Evolutionary conservation across 257 asterid species (phyloP).

Genomic region (Nicotiana knightiana): DNA sequence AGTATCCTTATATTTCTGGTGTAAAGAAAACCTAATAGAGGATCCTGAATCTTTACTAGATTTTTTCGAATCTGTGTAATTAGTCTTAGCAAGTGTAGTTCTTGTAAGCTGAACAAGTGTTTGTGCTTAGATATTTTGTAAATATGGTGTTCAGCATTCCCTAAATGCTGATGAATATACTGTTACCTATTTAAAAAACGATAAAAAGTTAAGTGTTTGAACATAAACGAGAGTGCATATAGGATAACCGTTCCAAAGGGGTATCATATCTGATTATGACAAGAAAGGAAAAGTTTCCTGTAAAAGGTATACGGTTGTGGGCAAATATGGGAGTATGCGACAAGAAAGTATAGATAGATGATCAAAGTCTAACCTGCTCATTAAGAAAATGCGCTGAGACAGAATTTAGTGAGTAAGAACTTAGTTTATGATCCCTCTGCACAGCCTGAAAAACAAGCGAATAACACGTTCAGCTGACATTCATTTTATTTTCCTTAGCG

Average conservation of each 20-base stretch:
- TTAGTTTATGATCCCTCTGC: conserved; percentile 92
- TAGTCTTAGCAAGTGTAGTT: too few species aligned
- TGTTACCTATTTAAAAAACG: too few species aligned
- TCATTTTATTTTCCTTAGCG: background rate
- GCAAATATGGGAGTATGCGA: background rate
- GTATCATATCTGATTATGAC: too few species aligned
- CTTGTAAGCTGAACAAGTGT: too few species aligned
- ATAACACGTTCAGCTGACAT: background rate
- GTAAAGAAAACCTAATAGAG: too few species aligned
- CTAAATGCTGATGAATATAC: too few species aligned
- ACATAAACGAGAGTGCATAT: background rate
- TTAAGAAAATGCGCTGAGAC: conserved; percentile 97
- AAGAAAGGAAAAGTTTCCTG: background rate
- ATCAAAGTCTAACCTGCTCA: conserved; percentile 64
- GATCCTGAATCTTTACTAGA: too few species aligned
- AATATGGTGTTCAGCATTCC: too few species aligned
- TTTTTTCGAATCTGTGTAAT: too few species aligned
- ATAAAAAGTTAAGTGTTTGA: background rate
- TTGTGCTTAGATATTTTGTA: too few species aligned
- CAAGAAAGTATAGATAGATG: background rate
- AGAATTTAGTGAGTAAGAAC: conserved; percentile 92
- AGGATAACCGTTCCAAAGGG: background rate
- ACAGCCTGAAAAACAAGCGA: conserved; percentile 47
- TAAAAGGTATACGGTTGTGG: background rate
- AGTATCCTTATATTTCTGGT: too few species aligned